Percentiles rank a stretch among this genome's conserved stretches.
These are phyloP conservation scores for Russula sp. DNA, from an alignment of 768 basidiomycete species.

Conservation along the genomic window DNA sequence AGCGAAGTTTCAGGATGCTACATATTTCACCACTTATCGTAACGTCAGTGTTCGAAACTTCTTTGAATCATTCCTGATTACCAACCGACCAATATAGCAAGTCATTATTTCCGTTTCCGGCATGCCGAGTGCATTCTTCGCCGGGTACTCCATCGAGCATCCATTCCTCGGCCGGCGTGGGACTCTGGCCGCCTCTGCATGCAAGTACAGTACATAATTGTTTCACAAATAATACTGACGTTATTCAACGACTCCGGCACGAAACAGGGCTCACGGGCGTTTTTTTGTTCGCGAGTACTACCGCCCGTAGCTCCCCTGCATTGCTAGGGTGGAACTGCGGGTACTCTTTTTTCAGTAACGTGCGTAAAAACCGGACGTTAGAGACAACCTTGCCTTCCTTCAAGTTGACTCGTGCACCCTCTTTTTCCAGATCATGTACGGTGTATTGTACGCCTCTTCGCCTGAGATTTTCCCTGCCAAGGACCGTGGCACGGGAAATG, in stretches of 20 bases:
- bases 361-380: conserved; percentile 34
- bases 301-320: conserved; percentile 62
- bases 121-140: conserved; percentile 54
- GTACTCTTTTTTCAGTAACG: conserved; percentile 62
- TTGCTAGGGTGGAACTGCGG: conserved; percentile 81
- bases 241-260: conserved; percentile 46
- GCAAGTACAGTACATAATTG: conserved; percentile 46
- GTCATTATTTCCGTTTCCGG: conserved; percentile 63
- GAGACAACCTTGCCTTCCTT: conserved; percentile 3
- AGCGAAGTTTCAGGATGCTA: conserved; percentile 39
- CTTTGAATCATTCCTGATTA: not conserved
- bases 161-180: conserved; percentile 64
- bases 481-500: conserved; percentile 71
- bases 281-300: conserved; percentile 73
- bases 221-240: conserved; percentile 30
- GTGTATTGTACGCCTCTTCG: conserved; percentile 67
- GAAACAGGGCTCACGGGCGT: conserved; percentile 65
- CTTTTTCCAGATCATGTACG: conserved; percentile 60
- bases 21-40: conserved; percentile 39
- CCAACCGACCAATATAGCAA: conserved; percentile 45
- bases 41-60: conserved; percentile 34
- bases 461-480: conserved; percentile 71
- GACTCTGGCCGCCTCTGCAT: conserved; percentile 59
- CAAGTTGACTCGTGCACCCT: conserved; percentile 9
- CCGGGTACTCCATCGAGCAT: conserved; percentile 67